These are phyloP conservation scores for Paramecium biaurelia DNA, from an alignment of 73 alveolate genomes.

Conservation along the genomic window DNA sequence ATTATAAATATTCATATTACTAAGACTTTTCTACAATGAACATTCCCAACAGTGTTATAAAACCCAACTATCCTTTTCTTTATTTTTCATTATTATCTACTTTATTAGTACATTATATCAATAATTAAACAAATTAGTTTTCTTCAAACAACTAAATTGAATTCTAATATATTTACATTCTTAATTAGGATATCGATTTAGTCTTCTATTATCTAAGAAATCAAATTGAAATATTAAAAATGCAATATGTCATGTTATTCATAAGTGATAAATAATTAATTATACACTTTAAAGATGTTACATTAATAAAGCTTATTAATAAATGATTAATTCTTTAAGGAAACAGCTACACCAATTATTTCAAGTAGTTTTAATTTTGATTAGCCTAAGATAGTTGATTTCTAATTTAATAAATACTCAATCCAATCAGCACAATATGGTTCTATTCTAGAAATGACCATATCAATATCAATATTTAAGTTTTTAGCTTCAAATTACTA, in stretches of 20 bases:
- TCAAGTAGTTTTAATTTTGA: neutral
- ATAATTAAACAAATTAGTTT: neutral
- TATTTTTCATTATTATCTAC: neutral
- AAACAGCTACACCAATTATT: neutral
- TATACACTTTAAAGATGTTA: neutral
- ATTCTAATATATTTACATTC: neutral
- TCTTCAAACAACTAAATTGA: neutral
- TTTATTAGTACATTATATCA: neutral
- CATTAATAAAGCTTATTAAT: neutral
- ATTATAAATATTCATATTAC: neutral
- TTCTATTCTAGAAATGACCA: neutral
- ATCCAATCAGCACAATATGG: neutral
- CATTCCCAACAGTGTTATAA: neutral
- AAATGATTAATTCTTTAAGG: neutral
- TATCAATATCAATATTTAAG: neutral
- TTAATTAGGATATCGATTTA: neutral
- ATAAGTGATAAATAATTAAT: neutral
- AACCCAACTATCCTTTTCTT: constrained; percentile 21
- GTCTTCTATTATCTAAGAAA: neutral
- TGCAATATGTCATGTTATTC: neutral
- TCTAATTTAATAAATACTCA: neutral
- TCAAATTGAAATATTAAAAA: neutral
- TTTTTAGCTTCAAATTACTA: neutral
- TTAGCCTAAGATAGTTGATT: neutral
- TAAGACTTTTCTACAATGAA: neutral